These are phyloP conservation scores for Paraphoma chrysanthemicola DNA, from an alignment of 2,329 filamentous ascomycete species.

Conservation along the genomic window DNA sequence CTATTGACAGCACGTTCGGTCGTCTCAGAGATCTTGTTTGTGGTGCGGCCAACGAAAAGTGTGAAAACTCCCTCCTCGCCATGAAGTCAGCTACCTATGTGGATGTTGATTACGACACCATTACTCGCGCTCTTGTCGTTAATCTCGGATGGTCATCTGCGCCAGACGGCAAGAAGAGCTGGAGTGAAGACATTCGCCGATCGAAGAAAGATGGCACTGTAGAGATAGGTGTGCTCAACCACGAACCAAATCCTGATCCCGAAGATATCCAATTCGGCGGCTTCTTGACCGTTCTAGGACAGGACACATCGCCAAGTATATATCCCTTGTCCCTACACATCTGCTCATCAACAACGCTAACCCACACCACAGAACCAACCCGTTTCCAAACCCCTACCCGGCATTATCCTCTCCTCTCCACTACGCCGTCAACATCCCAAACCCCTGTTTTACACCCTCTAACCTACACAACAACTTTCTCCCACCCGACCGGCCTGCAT, in stretches of 20 bases:
- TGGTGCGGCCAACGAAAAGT: constrained; percentile 41
- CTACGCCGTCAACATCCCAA: constrained; percentile 2
- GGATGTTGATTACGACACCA: constrained; percentile 79
- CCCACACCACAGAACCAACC: constrained; percentile 64
- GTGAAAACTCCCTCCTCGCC: constrained; percentile 56
- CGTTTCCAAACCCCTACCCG: constrained; percentile 88
- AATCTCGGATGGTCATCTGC: constrained; percentile 66
- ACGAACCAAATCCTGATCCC: constrained; percentile 68
- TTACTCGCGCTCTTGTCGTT: constrained; percentile 69
- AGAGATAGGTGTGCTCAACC: constrained; percentile 81
- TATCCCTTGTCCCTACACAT: not conserved
- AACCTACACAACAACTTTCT: constrained; percentile 70
- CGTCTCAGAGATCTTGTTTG: not conserved
- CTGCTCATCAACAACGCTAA: constrained; percentile 1
- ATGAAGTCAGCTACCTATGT: constrained; percentile 67
- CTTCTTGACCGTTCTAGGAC: constrained; percentile 77
- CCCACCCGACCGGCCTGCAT: constrained; percentile 80
- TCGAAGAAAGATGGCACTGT: constrained; percentile 60
- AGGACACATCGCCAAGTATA: constrained; percentile 71
- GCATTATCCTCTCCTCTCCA: constrained; percentile 65
- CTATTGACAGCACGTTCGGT: not conserved
- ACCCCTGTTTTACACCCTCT: constrained; percentile 55
- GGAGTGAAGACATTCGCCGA: constrained; percentile 55
- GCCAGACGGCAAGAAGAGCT: constrained; percentile 38
- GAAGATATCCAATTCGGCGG: constrained; percentile 82